Conservation (phyloP, 768 basidiomycete species). For the Nidularia pulvinata region DNA sequence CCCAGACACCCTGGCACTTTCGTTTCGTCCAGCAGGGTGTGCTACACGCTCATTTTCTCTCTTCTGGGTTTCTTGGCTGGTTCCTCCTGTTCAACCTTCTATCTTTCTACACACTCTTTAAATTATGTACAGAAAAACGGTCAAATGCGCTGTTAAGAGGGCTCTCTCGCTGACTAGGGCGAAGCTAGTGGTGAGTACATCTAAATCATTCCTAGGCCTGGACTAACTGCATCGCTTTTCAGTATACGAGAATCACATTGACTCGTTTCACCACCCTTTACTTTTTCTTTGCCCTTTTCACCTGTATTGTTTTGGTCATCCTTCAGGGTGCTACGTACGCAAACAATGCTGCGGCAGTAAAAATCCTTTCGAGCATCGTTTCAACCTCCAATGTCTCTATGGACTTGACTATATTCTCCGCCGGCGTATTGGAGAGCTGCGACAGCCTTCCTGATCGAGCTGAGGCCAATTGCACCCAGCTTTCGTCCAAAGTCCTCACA, state of each 20-base stretch:
- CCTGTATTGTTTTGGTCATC: constrained; percentile 35
- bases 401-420: constrained; percentile 15
- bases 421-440: constrained; percentile 30
- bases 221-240: background rate
- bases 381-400: constrained; percentile 15
- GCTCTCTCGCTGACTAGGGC: constrained; percentile 13
- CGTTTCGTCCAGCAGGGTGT: too few relatives aligned
- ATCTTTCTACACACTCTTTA: too few relatives aligned
- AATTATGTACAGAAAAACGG: constrained; percentile 5
- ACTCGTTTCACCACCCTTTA: constrained; percentile 49
- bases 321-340: constrained; percentile 36
- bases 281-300: constrained; percentile 42
- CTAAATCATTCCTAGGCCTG: background rate
- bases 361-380: constrained; percentile 27
- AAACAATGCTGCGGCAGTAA: constrained; percentile 30
- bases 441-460: constrained; percentile 29
- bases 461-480: constrained; percentile 18
- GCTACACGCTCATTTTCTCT: too few relatives aligned
- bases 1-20: too few relatives aligned
- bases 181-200: constrained; percentile 22
- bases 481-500: background rate
- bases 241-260: constrained; percentile 49
- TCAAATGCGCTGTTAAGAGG: background rate
- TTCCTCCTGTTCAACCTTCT: too few relatives aligned
- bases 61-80: too few relatives aligned